phyloP scores from a whole-genome alignment of 2,329 filamentous ascomycete genomes.

The Albifimbria verrucaria region DNA sequence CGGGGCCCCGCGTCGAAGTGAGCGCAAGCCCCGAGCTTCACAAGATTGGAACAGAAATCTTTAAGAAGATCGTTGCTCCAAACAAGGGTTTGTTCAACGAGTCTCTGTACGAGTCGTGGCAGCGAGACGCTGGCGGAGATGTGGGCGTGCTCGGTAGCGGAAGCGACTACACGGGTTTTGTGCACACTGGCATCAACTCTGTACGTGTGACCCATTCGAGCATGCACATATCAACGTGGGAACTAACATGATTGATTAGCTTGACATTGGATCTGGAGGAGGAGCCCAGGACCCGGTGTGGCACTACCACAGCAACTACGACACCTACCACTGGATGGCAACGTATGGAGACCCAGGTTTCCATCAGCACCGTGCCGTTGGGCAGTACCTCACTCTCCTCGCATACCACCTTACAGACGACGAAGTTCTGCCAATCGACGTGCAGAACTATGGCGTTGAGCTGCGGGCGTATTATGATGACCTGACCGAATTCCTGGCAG shows the following conservation, averaged over 20 bases:
- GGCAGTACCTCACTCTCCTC: slow-evolving; percentile 42
- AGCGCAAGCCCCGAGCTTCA: slow-evolving; percentile 66
- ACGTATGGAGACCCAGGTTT: slow-evolving; percentile 67
- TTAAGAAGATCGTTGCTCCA: slow-evolving; percentile 54
- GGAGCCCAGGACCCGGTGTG: slow-evolving; percentile 54
- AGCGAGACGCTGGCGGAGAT: slow-evolving; percentile 26
- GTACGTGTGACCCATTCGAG: slow-evolving; percentile 21
- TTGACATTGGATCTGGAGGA: slow-evolving; percentile 53
- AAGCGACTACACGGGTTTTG: slow-evolving; percentile 66
- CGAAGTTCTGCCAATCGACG: slow-evolving; percentile 36
- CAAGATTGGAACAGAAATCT: slow-evolving; percentile 59
- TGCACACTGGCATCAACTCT: slow-evolving; percentile 47
- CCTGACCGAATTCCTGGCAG: slow-evolving; percentile 28
- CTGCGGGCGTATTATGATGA: slow-evolving; percentile 36
- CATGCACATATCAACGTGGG: too few relatives aligned
- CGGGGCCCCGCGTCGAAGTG: slow-evolving; percentile 55
- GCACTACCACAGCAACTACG: slow-evolving; percentile 82
- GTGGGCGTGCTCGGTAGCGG: slow-evolving; percentile 60
- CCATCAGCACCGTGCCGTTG: slow-evolving; percentile 56
- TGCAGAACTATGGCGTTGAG: slow-evolving; percentile 37
- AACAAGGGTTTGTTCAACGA: slow-evolving; percentile 52
- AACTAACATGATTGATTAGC: slow-evolving; percentile 27
- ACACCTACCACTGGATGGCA: slow-evolving; percentile 81
- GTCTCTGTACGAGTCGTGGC: slow-evolving; percentile 39
- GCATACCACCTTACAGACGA: slow-evolving; percentile 35